Percentiles rank a stretch among this genome's conserved stretches.
These are phyloP conservation scores for Yamadazyma sp. DNA, from an alignment of 805 yeast species.

Conservation along the genomic window DNA sequence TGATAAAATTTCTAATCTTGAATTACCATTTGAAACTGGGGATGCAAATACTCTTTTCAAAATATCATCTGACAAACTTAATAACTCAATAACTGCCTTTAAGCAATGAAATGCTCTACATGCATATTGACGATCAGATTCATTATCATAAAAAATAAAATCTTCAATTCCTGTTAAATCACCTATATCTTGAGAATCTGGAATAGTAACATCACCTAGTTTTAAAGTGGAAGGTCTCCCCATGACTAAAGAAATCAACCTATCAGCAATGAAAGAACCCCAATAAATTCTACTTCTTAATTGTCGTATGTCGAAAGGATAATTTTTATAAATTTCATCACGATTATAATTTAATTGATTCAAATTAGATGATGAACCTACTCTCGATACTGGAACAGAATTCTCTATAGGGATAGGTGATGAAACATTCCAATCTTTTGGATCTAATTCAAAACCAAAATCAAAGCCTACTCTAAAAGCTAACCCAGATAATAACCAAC, in stretches of 20 bases:
- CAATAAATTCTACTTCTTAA: conserved; percentile 13
- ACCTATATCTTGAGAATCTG: conserved; percentile 11
- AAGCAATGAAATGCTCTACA: conserved; percentile 9
- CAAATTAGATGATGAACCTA: too few species aligned
- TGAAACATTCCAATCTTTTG: conserved; percentile 14
- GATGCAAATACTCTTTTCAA: conserved; percentile 7
- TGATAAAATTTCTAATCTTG: conserved; percentile 6
- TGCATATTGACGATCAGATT: conserved; percentile 8
- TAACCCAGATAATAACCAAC: conserved; percentile 15
- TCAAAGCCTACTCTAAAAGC: conserved; percentile 15
- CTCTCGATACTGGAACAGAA: too few species aligned
- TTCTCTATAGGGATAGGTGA: not conserved
- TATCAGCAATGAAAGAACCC: conserved; percentile 13
- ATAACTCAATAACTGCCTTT: conserved; percentile 8
- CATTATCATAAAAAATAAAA: conserved; percentile 9
- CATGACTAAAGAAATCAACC: conserved; percentile 10
- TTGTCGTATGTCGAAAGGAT: conserved; percentile 8
- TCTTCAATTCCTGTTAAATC: conserved; percentile 12
- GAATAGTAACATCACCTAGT: conserved; percentile 10
- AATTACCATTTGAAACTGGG: not conserved
- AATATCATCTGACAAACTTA: conserved; percentile 9
- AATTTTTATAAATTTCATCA: conserved; percentile 4
- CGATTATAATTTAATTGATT: not conserved
- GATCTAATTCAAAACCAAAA: conserved; percentile 15
- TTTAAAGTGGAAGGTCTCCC: conserved; percentile 11